phyloP scores from a whole-genome alignment of 164 flowering plant genomes.

The Taxillus chinensis region DNA sequence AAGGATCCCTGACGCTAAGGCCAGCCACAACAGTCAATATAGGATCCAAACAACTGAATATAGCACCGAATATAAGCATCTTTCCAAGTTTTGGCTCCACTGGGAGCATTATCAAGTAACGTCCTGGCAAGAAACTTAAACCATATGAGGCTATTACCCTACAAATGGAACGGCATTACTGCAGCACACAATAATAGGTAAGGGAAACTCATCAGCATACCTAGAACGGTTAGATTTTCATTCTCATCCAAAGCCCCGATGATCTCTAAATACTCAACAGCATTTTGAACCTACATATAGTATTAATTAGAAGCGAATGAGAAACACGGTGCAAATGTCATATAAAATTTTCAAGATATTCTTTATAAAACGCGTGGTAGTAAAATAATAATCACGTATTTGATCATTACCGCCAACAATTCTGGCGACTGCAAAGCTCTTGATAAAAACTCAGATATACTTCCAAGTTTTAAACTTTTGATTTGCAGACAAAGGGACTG shows the following conservation, averaged over 20 bases:
- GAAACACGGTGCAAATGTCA: neutral
- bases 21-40: constrained; percentile 85
- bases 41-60: constrained; percentile 85
- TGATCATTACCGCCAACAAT: constrained; percentile 48
- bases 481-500: constrained; percentile 95
- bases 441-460: constrained; percentile 83
- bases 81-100: constrained; percentile 98
- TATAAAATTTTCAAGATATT: neutral
- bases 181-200: neutral
- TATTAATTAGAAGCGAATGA: constrained; percentile 2
- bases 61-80: constrained; percentile 86
- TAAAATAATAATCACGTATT: neutral
- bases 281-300: constrained; percentile 77
- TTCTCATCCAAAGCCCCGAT: constrained; percentile 84
- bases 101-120: constrained; percentile 76
- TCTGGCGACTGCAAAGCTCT: constrained; percentile 92
- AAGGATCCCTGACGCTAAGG: constrained; percentile 89
- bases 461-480: constrained; percentile 85
- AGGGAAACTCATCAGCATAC: constrained; percentile 23
- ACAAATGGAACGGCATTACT: neutral
- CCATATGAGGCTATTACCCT: neutral
- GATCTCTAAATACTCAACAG: constrained; percentile 71
- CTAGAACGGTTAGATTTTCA: constrained; percentile 76
- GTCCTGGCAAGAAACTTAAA: constrained; percentile 43
- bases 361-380: neutral